phyloP scores from a whole-genome alignment of 495 filamentous ascomycete species.

The Sphaerosporella brunnea region DNA sequence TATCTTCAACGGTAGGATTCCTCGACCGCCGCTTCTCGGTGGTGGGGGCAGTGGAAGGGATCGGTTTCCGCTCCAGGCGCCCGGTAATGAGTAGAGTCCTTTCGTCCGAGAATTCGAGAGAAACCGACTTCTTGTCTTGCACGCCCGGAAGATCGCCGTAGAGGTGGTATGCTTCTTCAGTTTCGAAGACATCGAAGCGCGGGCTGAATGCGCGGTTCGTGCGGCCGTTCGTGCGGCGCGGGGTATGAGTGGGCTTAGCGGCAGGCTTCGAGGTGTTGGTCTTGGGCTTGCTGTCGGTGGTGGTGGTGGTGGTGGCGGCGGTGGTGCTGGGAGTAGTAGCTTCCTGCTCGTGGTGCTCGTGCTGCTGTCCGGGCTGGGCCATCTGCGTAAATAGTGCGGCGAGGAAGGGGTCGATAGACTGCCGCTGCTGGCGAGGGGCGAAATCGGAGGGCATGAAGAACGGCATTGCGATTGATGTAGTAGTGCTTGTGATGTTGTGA shows the following conservation, averaged over 20 bases:
- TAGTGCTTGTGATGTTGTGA: not conserved
- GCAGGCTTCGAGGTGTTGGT: not conserved
- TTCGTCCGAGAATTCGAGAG: conserved; percentile 69
- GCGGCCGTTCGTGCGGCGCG: not conserved
- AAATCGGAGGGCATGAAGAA: not conserved
- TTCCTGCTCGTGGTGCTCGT: too few species aligned
- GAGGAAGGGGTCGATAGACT: too few species aligned
- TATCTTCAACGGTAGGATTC: conserved; percentile 26
- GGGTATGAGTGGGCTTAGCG: not conserved
- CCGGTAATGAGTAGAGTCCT: conserved; percentile 62
- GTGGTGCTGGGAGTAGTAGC: too few species aligned
- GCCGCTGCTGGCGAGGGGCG: too few species aligned
- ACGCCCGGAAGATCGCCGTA: conserved; percentile 80
- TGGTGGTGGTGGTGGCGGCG: too few species aligned
- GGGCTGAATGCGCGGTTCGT: conserved; percentile 38
- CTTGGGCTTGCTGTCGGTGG: not conserved
- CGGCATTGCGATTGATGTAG: not conserved
- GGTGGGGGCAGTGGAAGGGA: conserved; percentile 5
- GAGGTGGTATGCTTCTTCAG: conserved; percentile 50
- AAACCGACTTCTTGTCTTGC: conserved; percentile 45
- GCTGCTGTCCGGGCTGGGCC: too few species aligned
- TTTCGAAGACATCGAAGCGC: conserved; percentile 67
- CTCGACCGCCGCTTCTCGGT: conserved; percentile 17
- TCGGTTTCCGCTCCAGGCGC: conserved; percentile 26
- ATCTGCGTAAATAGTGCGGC: too few species aligned